Evolutionary conservation across 345 rosid species (phyloP), one percentile per base, ranked within the genome.

Genomic region (Erysimum cheiranthoides): DNA sequence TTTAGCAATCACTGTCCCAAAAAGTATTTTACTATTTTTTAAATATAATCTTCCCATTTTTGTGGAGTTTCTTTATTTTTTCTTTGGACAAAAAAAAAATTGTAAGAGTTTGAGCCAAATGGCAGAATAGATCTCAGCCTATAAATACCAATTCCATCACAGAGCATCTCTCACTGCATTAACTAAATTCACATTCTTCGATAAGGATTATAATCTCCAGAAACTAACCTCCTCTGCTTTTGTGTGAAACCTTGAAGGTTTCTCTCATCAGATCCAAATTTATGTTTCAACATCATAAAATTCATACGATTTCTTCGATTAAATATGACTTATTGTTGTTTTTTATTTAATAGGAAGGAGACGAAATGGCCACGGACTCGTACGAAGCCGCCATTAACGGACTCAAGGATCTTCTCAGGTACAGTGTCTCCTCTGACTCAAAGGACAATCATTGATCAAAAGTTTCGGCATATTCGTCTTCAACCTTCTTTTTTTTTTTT

Each of bases 361-460:
- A 84, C 69, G 86, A 87, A 62, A 93, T 93, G 98, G 92, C 79
- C 0, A 79, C 68, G 1, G 86, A 85, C 4, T 75, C 76, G 31
- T 96, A 86, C 88, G 86, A 93, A 75, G 83, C 83, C 7, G 99
- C 97, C 82, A 83, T 93, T 61, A 90, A 85, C 30, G 93, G 78
- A 77, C 87, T 96, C 32, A 78, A 85, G 43, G 85, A 89, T 85
- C 93, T 96, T 70, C 88, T 95, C 84, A 86, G 96, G 97, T 93
- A 85, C 71, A 12, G 12, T 27, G 14, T 32, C 51, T 14, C 57
- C 53, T 77, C 46, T 73, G 62, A 40, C 25, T 52, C 45, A 16
- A 21, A 52, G 39, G 16, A 36, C 61, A 52, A 66, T 72, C 52
- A 66, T 74, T 34, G 3, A 5, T 11, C 8, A 39, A 43, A 21